Evolutionary conservation across 176 grass and related monocot genomes (phyloP), one percentile per base, ranked within the genome.

Genomic region (Aegilops longissima): DNA sequence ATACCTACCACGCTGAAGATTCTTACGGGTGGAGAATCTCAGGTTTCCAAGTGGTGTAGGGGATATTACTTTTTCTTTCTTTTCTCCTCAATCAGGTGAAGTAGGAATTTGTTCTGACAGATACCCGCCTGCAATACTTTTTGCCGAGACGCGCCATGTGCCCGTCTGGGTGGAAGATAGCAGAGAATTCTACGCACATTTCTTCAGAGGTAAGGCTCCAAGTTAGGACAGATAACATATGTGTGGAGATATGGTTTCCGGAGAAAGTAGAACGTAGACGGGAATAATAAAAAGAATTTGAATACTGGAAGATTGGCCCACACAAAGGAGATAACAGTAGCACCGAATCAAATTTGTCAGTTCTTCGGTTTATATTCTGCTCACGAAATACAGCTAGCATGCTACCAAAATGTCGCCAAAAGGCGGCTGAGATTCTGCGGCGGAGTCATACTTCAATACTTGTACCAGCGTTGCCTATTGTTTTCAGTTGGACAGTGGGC

Each of bases 101-200:
- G 45, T 27, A 49, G 49, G 49, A 91, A 88, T 87, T 70, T 91
- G 36, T 91, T 84, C 89, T 30, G 81, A 69, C 80, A 76, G 69
- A 24, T 81, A 68, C 66, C 0, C 24, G 42, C 52, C 2, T 13
- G 68, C 21, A 20, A 12, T 78, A 17, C 73, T 86, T 72, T 86
- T 31, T 78, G 52, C 54, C 72, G 23, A 65, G 39, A 31, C 47
- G 77, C 52, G 88, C 29, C 88, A 79, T 58, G 66, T 86, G 72
- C 73, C 64, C 40, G 38, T 77, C 40, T 14, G 45, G 42, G 71
- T 73, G 65, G 84, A 90, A 65, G 56, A 65, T 73, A 51, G 73
- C 27, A 73, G 73, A 86, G 8, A 83, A 84, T 33, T 68, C 42
- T 33, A 83, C 33, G 21, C 34, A 12, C 13, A 45, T 66, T 79